A percentile compares a stretch with the other conserved stretches of the same genome.
Conservation (phyloP, 169 alveolate species). For the Cryptosporidium xiaoi region DNA sequence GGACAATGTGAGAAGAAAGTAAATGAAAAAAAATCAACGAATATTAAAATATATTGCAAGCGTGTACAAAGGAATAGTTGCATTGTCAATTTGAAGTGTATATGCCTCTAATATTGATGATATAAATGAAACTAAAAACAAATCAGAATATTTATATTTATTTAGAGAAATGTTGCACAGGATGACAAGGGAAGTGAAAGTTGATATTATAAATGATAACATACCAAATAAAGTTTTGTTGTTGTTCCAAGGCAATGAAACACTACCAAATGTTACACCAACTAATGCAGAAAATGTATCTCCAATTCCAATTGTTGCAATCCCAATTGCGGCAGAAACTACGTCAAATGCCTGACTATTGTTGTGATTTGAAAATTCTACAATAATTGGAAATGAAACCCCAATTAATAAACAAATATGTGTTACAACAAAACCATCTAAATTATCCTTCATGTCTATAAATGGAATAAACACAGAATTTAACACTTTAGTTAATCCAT, state of each 20-base stretch:
- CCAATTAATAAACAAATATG: conserved; percentile 62
- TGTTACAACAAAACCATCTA: conserved; percentile 26
- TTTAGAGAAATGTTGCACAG: conserved; percentile 9
- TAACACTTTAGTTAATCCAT: conserved; percentile 3
- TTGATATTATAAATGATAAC: conserved; percentile 29
- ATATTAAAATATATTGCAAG: conserved; percentile 58
- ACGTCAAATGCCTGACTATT: conserved; percentile 6
- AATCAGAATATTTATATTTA: neutral
- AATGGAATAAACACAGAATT: conserved; percentile 38
- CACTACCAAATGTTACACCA: conserved; percentile 33
- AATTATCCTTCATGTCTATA: conserved; percentile 51
- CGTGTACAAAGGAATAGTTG: conserved; percentile 49
- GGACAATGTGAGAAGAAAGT: neutral
- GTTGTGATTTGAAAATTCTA: conserved; percentile 16
- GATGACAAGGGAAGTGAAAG: conserved; percentile 3
- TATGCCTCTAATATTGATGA: conserved; percentile 63
- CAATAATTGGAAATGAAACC: conserved; percentile 39
- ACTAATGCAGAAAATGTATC: conserved; percentile 68
- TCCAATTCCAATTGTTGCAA: conserved; percentile 65
- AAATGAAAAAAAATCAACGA: neutral
- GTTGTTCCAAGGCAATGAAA: conserved; percentile 33
- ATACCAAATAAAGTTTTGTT: conserved; percentile 49
- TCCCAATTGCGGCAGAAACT: conserved; percentile 54
- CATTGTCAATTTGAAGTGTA: conserved; percentile 58
- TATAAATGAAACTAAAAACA: conserved; percentile 18